Conservation (phyloP, 164 flowering plant species). For the Aristolochia californica region DNA sequence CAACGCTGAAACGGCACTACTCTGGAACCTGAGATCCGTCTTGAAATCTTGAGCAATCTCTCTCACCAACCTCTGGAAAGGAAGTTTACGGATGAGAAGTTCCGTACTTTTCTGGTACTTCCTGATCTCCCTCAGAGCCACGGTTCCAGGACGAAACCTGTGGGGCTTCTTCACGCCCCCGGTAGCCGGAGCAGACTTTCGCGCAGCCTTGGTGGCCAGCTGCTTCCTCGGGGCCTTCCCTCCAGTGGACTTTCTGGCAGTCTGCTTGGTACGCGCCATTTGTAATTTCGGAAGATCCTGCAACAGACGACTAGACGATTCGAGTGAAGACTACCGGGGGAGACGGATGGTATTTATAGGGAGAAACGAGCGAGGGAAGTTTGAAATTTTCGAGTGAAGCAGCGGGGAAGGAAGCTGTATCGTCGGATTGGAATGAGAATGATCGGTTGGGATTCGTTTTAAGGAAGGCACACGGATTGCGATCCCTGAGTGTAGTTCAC, state of each 20-base stretch:
- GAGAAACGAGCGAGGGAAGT: background rate
- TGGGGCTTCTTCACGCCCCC: constrained; percentile 11
- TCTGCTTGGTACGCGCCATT: constrained; percentile 15
- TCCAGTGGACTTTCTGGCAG: constrained; percentile 12
- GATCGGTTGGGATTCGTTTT: no score
- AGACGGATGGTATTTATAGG: background rate
- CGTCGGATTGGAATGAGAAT: no score
- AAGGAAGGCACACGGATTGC: no score
- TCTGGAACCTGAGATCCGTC: constrained; percentile 10
- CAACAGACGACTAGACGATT: no score
- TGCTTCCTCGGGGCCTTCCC: constrained; percentile 15
- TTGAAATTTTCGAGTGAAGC: no score
- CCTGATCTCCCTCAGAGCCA: constrained; percentile 10
- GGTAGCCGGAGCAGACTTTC: constrained; percentile 11
- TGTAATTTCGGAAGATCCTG: no score
- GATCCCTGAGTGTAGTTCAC: no score
- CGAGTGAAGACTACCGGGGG: no score
- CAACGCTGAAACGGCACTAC: constrained; percentile 8
- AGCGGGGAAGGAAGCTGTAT: no score
- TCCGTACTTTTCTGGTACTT: constrained; percentile 10
- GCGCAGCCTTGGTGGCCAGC: constrained; percentile 9
- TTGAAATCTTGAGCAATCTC: constrained; percentile 10
- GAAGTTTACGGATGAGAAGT: constrained; percentile 8
- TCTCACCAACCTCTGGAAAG: constrained; percentile 4
- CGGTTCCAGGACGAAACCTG: constrained; percentile 8